Percentiles rank a stretch among this genome's conserved stretches.
Evolutionary conservation across 2,329 filamentous ascomycete genomes (phyloP).

Genomic region (Curvularia verruculosa): DNA sequence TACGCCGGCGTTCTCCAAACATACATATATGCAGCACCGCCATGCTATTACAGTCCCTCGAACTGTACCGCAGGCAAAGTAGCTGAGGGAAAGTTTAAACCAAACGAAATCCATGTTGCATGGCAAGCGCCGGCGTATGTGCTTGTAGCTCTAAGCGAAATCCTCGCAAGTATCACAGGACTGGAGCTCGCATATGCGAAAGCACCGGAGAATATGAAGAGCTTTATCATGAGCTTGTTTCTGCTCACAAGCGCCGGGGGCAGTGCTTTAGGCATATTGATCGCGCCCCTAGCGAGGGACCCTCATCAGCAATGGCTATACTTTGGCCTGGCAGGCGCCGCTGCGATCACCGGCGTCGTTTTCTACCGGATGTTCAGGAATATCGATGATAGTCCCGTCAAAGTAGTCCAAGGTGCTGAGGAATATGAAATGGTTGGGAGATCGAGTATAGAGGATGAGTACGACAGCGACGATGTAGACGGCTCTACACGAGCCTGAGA

Average conservation of each 20-base stretch:
- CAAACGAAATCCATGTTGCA: constrained; percentile 54
- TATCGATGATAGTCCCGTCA: constrained; percentile 11
- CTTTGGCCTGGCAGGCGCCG: constrained; percentile 59
- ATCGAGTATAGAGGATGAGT: constrained; percentile 7
- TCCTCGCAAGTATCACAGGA: constrained; percentile 56
- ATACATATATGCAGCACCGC: constrained; percentile 60
- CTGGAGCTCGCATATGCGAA: constrained; percentile 57
- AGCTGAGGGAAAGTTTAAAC: constrained; percentile 38
- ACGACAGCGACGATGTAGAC: constrained; percentile 2
- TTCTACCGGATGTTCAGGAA: constrained; percentile 60
- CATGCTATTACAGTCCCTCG: constrained; percentile 58
- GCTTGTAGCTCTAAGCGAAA: constrained; percentile 54
- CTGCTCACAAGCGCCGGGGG: constrained; percentile 66
- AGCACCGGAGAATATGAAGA: constrained; percentile 56
- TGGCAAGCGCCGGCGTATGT: constrained; percentile 55
- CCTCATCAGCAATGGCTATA: constrained; percentile 73
- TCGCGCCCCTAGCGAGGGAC: constrained; percentile 66
- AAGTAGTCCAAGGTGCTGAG: constrained; percentile 11
- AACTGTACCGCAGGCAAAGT: constrained; percentile 46
- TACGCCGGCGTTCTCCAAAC: constrained; percentile 65
- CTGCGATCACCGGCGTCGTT: constrained; percentile 56
- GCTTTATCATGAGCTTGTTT: constrained; percentile 62
- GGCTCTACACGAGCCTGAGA: background rate
- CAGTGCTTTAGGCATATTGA: constrained; percentile 65
- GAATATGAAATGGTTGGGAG: constrained; percentile 24